Evolutionary conservation across 2,329 filamentous ascomycete species (phyloP).

Genomic region (Xylaria sp.): DNA sequence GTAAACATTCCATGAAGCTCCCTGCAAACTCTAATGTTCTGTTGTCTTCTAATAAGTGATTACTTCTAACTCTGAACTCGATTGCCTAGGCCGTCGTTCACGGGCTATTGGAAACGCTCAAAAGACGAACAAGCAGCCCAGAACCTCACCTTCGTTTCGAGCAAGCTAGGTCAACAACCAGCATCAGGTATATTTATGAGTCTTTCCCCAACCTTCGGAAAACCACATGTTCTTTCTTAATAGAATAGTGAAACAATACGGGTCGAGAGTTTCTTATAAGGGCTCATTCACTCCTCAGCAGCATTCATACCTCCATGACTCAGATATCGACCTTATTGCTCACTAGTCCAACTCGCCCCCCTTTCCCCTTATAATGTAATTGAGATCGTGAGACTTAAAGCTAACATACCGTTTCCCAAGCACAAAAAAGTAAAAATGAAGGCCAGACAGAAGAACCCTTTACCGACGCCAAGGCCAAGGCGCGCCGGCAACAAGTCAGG

Average conservation of each 20-base stretch:
- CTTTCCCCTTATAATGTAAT: not conserved
- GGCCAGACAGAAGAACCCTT: constrained; percentile 20
- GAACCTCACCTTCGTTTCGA: constrained; percentile 53
- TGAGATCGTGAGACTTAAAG: not conserved
- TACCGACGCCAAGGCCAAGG: constrained; percentile 56
- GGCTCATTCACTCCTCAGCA: not conserved
- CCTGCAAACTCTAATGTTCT: not conserved
- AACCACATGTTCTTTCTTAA: not conserved
- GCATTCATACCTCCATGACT: too few species aligned
- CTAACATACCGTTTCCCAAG: constrained; percentile 21
- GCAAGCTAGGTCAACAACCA: constrained; percentile 42
- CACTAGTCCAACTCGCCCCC: not conserved
- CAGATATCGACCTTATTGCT: not conserved
- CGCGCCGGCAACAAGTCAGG: constrained; percentile 63
- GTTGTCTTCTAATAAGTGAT: not conserved
- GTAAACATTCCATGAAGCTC: not conserved
- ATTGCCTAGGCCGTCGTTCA: constrained; percentile 56
- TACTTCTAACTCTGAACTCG: not conserved
- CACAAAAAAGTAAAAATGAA: constrained; percentile 17
- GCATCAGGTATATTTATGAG: constrained; percentile 42
- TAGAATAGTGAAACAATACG: not conserved
- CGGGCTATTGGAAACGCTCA: constrained; percentile 59
- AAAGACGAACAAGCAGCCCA: constrained; percentile 53
- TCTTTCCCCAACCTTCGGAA: not conserved
- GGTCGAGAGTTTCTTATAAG: not conserved